Evolutionary conservation across 1,284 basidiomycete genomes (phyloP).

Genomic region (Cerrena zonata): DNA sequence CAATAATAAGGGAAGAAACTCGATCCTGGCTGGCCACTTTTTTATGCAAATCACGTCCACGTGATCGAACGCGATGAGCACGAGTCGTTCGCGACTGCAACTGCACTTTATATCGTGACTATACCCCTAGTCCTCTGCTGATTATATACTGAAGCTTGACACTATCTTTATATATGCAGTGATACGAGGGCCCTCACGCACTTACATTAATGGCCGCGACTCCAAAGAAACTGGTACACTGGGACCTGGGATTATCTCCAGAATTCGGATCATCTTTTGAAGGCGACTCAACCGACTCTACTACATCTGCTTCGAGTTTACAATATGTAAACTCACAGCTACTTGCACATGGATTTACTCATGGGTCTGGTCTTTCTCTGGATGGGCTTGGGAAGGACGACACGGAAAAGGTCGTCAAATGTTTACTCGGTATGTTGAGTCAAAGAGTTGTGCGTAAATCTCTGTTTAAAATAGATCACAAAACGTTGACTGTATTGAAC

Average conservation of each 20-base stretch:
- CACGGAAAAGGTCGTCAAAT: constrained; percentile 66
- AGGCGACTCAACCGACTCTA: constrained; percentile 22
- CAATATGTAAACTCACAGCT: constrained; percentile 76
- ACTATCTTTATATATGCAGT: too few relatives aligned
- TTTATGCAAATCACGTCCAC: too few relatives aligned
- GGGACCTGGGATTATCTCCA: constrained; percentile 28
- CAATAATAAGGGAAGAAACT: too few relatives aligned
- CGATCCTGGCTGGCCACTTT: too few relatives aligned
- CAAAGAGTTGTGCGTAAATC: constrained; percentile 65
- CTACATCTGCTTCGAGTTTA: constrained; percentile 33
- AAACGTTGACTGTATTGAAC: constrained; percentile 4
- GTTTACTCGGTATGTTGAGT: constrained; percentile 71
- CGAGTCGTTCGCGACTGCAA: too few relatives aligned
- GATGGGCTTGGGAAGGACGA: constrained; percentile 55
- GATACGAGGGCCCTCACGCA: too few relatives aligned
- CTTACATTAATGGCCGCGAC: constrained; percentile 21
- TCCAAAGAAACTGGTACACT: constrained; percentile 28
- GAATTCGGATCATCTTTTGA: constrained; percentile 26
- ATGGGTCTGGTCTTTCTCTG: constrained; percentile 57
- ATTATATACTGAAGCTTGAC: too few relatives aligned
- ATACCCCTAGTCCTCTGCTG: too few relatives aligned
- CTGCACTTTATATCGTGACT: too few relatives aligned
- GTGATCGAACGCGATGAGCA: too few relatives aligned
- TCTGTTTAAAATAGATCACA: background rate
- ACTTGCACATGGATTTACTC: constrained; percentile 71